These are phyloP conservation scores for Boletus fagicola DNA, from an alignment of 768 basidiomycete species.

Conservation along the genomic window DNA sequence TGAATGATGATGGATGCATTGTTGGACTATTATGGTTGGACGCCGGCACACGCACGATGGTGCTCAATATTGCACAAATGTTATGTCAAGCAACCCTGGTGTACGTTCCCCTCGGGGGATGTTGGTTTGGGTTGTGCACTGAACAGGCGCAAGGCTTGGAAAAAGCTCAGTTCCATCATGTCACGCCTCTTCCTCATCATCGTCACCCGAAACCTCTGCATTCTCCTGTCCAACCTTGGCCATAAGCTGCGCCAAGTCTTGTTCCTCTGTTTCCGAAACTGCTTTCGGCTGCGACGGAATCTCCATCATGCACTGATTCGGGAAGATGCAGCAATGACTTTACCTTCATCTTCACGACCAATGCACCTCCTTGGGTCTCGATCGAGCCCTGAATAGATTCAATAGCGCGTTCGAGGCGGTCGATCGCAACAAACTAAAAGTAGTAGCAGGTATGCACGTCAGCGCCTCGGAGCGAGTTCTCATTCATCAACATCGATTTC, in stretches of 20 bases:
- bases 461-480: background rate
- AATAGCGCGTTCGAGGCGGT: slow-evolving; percentile 90
- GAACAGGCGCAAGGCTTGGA: too few relatives aligned
- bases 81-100: too few relatives aligned
- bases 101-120: too few relatives aligned
- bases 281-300: slow-evolving; percentile 79
- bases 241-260: slow-evolving; percentile 96
- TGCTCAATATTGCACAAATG: too few relatives aligned
- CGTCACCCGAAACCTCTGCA: slow-evolving; percentile 93
- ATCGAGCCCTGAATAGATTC: slow-evolving; percentile 86
- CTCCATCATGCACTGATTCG: background rate
- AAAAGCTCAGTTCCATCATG: too few relatives aligned
- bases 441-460: background rate
- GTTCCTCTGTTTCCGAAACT: slow-evolving; percentile 95
- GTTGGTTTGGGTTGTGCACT: too few relatives aligned
- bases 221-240: slow-evolving; percentile 92
- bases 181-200: slow-evolving; percentile 67
- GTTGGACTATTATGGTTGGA: too few relatives aligned
- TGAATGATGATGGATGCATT: too few relatives aligned
- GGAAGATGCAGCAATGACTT: background rate
- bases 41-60: too few relatives aligned
- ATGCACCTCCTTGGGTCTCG: slow-evolving; percentile 76
- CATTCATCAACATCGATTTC: slow-evolving; percentile 6
- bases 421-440: slow-evolving; percentile 77
- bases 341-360: slow-evolving; percentile 97